These are phyloP conservation scores for Esteya vermicola DNA, from an alignment of 2,329 filamentous ascomycete species.

Conservation along the genomic window DNA sequence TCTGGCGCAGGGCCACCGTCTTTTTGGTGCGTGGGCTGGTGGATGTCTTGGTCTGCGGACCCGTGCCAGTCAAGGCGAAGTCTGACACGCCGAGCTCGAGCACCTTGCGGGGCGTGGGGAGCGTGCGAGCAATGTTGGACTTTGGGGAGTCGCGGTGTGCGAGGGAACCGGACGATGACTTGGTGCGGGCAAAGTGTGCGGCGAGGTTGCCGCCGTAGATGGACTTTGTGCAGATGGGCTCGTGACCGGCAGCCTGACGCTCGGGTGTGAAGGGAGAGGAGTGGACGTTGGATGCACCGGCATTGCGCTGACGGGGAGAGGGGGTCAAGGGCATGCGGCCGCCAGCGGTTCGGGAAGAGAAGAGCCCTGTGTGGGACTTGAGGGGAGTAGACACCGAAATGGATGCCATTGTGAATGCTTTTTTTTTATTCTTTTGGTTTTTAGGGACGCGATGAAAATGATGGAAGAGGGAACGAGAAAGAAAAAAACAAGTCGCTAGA, in stretches of 20 bases:
- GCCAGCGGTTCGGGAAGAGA: conserved; percentile 83
- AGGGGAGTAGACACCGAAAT: conserved; percentile 74
- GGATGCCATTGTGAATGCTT: conserved; percentile 54
- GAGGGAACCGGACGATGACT: conserved; percentile 51
- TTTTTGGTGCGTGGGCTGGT: conserved; percentile 41
- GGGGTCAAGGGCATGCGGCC: conserved; percentile 90
- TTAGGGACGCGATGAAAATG: too few species aligned
- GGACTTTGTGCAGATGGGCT: conserved; percentile 47
- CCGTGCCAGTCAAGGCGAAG: conserved; percentile 79
- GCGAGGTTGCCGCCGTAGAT: conserved; percentile 70
- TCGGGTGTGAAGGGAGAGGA: conserved; percentile 70
- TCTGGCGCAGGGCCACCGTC: conserved; percentile 37
- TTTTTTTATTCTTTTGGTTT: conserved; percentile 21
- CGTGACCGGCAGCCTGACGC: conserved; percentile 36
- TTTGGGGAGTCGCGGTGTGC: conserved; percentile 87
- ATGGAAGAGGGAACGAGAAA: too few species aligned
- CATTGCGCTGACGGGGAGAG: conserved; percentile 57
- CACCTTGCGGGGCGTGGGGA: conserved; percentile 63
- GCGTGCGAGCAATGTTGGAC: conserved; percentile 75
- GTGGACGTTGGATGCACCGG: conserved; percentile 36
- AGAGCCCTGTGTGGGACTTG: conserved; percentile 88
- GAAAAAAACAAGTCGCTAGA: conserved; percentile 29
- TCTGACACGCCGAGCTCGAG: conserved; percentile 88
- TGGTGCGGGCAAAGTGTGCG: conserved; percentile 61
- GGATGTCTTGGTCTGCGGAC: conserved; percentile 45